A percentile compares a stretch with the other conserved stretches of the same genome.
Conservation (phyloP, 805 yeast genomes). For the Sugiyamaella valdiviana region DNA sequence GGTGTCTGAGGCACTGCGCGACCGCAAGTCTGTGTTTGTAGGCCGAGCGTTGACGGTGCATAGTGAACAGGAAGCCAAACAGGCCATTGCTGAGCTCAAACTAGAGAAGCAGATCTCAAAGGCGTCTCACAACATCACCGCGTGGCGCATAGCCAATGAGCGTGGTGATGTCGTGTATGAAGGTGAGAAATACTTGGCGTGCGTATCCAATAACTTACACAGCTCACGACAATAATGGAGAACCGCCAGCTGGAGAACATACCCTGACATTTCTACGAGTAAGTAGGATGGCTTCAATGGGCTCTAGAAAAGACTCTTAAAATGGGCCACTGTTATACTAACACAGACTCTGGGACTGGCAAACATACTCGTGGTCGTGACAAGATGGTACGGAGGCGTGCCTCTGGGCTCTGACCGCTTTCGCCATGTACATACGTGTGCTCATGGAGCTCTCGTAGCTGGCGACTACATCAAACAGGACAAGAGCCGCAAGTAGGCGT, state of each 20-base stretch:
- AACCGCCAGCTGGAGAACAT: constrained; percentile 64
- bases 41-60: constrained; percentile 47
- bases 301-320: too few relatives aligned
- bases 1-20: constrained; percentile 26
- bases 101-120: constrained; percentile 42
- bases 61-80: constrained; percentile 39
- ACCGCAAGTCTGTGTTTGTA: constrained; percentile 61
- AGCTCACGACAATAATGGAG: constrained; percentile 55
- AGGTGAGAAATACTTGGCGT: constrained; percentile 47
- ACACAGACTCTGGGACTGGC: constrained; percentile 32
- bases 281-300: neutral
- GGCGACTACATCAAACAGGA: constrained; percentile 23
- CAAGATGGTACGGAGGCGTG: constrained; percentile 78
- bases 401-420: constrained; percentile 70
- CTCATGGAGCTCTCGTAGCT: constrained; percentile 43
- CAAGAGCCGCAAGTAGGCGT: neutral
- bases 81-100: constrained; percentile 39
- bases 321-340: too few relatives aligned
- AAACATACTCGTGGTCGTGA: constrained; percentile 60
- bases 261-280: constrained; percentile 43
- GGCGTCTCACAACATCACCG: constrained; percentile 72
- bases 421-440: constrained; percentile 55
- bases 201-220: neutral
- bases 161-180: constrained; percentile 23
- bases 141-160: constrained; percentile 53